These are phyloP conservation scores for Saraca asoca DNA, from an alignment of 331 rosid species.

Conservation along the genomic window DNA sequence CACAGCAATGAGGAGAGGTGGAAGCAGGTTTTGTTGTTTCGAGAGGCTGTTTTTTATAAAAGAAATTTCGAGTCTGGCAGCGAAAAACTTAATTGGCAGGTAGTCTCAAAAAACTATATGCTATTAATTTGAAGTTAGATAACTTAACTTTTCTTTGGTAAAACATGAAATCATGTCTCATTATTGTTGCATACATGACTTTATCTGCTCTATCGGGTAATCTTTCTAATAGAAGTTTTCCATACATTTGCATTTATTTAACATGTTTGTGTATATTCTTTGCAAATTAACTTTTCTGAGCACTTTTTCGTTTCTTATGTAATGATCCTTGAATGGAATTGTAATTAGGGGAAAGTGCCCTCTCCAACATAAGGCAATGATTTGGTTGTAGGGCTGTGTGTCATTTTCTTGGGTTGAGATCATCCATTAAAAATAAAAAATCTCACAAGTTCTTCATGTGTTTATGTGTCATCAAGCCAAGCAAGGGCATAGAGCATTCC, in stretches of 20 bases:
- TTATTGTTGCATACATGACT: conserved; percentile 17
- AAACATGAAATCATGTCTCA: not conserved
- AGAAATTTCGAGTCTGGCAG: conserved; percentile 45
- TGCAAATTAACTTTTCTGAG: conserved; percentile 17
- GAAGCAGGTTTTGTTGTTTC: conserved; percentile 66
- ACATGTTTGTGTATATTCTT: conserved; percentile 14
- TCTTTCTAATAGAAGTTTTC: not conserved
- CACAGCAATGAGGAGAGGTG: conserved; percentile 46
- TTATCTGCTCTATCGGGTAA: not conserved
- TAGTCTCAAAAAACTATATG: conserved; percentile 21
- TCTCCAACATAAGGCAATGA: too few species aligned
- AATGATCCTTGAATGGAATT: too few species aligned
- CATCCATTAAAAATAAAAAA: too few species aligned
- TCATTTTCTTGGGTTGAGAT: too few species aligned
- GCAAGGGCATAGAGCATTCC: too few species aligned
- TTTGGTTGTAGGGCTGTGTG: too few species aligned
- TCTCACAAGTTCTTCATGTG: too few species aligned
- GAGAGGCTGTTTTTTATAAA: conserved; percentile 59
- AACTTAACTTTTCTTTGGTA: too few species aligned
- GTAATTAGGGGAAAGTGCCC: too few species aligned
- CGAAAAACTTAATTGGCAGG: conserved; percentile 67
- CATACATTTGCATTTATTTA: not conserved
- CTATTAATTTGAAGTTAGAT: too few species aligned
- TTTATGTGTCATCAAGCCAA: too few species aligned
- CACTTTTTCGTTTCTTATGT: not conserved